Evolutionary conservation across 2,329 filamentous ascomycete species (phyloP).

Genomic region (Trichophyton rubrum): DNA sequence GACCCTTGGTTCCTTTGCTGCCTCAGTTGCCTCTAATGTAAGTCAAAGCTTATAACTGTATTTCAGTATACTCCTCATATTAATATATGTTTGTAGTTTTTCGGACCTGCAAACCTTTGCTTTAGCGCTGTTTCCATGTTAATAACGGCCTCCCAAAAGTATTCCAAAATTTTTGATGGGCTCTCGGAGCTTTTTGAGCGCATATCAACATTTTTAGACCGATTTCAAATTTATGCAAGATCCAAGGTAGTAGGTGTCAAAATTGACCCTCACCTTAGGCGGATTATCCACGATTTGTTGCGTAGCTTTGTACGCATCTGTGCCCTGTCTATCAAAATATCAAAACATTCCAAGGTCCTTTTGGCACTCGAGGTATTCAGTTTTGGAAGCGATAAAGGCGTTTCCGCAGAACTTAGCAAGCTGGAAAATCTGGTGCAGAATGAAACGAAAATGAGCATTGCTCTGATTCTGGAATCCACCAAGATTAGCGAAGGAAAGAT

Average conservation of each 20-base stretch:
- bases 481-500: conserved; percentile 17
- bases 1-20: conserved; percentile 17
- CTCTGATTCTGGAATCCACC: conserved; percentile 18
- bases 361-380: conserved; percentile 19
- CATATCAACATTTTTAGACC: conserved; percentile 19
- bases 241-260: conserved; percentile 14
- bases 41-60: background rate
- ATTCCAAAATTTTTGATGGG: conserved; percentile 21
- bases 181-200: conserved; percentile 18
- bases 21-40: conserved; percentile 20
- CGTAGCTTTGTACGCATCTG: conserved; percentile 20
- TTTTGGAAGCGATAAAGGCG: conserved; percentile 21
- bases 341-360: conserved; percentile 18
- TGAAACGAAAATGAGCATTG: conserved; percentile 19
- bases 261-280: conserved; percentile 17
- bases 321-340: conserved; percentile 17
- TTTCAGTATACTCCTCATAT: background rate
- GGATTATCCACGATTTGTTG: conserved; percentile 19
- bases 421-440: conserved; percentile 18
- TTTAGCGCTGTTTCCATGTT: conserved; percentile 22
- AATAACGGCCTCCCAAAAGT: conserved; percentile 18
- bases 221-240: conserved; percentile 19
- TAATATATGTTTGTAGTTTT: conserved; percentile 13
- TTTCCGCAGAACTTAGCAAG: conserved; percentile 16
- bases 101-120: conserved; percentile 19